Evolutionary conservation across 192 early-diverging fungal genomes (phyloP), one percentile per base, ranked within the genome.

Genomic region (Funneliformis geosporum): DNA sequence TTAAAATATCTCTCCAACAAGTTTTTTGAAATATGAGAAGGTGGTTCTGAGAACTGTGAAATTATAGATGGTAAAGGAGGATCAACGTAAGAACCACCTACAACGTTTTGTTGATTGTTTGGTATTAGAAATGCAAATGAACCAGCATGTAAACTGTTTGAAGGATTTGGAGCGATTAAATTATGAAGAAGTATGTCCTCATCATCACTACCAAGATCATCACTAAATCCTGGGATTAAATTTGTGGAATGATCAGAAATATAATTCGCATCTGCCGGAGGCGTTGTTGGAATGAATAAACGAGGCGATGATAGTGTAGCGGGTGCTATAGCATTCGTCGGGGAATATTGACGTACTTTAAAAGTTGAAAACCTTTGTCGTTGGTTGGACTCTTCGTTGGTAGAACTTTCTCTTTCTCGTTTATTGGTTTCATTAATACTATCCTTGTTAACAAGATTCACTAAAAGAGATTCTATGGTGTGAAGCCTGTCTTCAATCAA

Each of bases 401-500:
- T 47, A n/a, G 27, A 27, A 33, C 10, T 21, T n/a, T 65, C 55
- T 68, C 60, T 60, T 21, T 76, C 75, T 33, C 42, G 43, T 67
- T 78, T 78, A 55, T 60, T 76, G 38, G 21, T 40, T 69, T 69
- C 67, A 33, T 60, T 39, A 79, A 12, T 79, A 67, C 75, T 81
- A 25, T 86, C 85, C 61, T 83, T 83, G 46, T 84, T 82, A 23
- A 89, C 84, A 18, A 92, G 86, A 18, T 82, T 84, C 11, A 79
- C 82, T 39, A 94, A 82, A 5, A 92, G 84, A 27, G 79, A 81
- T 76, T 92, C 90, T 38, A 88, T 82, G 33, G 83, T 83, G 75
- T 83, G 84, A 28, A 92, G 79, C 47, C 87, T 81, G 71, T 80
- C 83, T 66, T 91, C 91, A 7, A 92, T 91, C 25, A 82, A 82